These are phyloP conservation scores for Schizochytrium sp. DNA, from an alignment of 108 stramenopile genomes.

Conservation along the genomic window DNA sequence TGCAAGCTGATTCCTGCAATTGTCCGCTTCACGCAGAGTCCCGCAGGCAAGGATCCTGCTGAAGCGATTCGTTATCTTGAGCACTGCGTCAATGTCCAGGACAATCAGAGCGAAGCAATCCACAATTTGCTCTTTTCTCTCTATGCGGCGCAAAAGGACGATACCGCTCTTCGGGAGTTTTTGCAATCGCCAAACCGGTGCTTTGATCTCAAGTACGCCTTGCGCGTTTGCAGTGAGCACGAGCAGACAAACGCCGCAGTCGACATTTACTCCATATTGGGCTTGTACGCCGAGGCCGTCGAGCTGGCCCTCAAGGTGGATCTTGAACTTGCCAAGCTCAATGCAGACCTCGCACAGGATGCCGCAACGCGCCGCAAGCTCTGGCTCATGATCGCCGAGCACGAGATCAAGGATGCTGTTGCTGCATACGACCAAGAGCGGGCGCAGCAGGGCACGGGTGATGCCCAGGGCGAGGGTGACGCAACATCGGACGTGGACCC, in stretches of 20 bases:
- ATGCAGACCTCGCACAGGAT: not conserved
- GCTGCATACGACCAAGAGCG: not conserved
- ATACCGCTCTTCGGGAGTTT: not conserved
- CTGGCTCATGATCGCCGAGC: not conserved
- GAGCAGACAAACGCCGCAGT: not conserved
- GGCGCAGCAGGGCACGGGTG: no score
- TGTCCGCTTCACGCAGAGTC: not conserved
- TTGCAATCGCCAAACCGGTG: not conserved
- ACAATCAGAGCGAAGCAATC: not conserved
- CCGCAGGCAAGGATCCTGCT: not conserved
- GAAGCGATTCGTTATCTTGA: not conserved
- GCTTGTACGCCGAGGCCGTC: not conserved
- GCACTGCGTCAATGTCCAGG: not conserved
- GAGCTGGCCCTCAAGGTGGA: not conserved
- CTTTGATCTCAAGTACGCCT: slow-evolving; percentile 10
- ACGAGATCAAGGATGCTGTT: not conserved
- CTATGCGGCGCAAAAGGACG: not conserved
- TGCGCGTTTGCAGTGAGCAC: not conserved
- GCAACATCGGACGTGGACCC: not conserved
- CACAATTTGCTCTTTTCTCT: not conserved
- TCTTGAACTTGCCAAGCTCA: not conserved
- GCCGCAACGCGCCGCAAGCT: not conserved
- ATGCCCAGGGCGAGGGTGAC: not conserved
- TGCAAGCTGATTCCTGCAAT: slow-evolving; percentile 8
- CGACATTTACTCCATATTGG: not conserved